Percentiles rank a stretch among this genome's conserved stretches.
phyloP scores from a whole-genome alignment of 108 stramenopile species.

The Cylindrotheca closterium region DNA sequence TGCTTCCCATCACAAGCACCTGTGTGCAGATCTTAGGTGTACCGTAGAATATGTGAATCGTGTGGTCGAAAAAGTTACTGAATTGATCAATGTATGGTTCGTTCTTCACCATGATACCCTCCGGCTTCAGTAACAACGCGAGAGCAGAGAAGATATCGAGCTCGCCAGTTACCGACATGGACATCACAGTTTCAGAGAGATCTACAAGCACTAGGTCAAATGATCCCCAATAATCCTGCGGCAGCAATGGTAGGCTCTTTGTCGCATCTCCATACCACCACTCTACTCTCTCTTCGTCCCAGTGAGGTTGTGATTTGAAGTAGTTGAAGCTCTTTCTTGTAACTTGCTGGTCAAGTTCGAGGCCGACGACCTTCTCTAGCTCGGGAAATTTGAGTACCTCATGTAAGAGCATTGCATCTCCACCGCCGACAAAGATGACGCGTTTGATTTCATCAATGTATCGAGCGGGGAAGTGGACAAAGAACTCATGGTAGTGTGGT shows the following conservation, averaged over 20 bases:
- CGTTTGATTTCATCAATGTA: slow-evolving; percentile 66
- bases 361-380: slow-evolving; percentile 67
- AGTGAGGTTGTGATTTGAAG: slow-evolving; percentile 76
- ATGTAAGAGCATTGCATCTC: slow-evolving; percentile 82
- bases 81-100: slow-evolving; percentile 29
- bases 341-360: slow-evolving; percentile 82
- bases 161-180: slow-evolving; percentile 64
- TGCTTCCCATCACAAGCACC: slow-evolving; percentile 46
- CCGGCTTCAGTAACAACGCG: slow-evolving; percentile 66
- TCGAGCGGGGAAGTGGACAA: slow-evolving; percentile 75
- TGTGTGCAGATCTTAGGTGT: slow-evolving; percentile 67
- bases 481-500: slow-evolving; percentile 78
- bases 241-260: slow-evolving; percentile 68
- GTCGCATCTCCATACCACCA: slow-evolving; percentile 88
- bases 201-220: slow-evolving; percentile 89
- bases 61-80: slow-evolving; percentile 26
- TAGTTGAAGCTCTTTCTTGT: slow-evolving; percentile 67
- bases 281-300: slow-evolving; percentile 68
- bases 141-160: slow-evolving; percentile 78
- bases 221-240: slow-evolving; percentile 82
- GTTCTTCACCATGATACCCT: slow-evolving; percentile 87
- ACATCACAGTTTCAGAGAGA: slow-evolving; percentile 72
- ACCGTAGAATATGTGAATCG: slow-evolving; percentile 32
- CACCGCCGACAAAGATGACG: slow-evolving; percentile 75
- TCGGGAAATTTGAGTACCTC: slow-evolving; percentile 78